Evolutionary conservation across 805 yeast genomes (phyloP), one percentile per base, ranked within the genome.

Genomic region (Sugiyamaella lignohabitans): DNA sequence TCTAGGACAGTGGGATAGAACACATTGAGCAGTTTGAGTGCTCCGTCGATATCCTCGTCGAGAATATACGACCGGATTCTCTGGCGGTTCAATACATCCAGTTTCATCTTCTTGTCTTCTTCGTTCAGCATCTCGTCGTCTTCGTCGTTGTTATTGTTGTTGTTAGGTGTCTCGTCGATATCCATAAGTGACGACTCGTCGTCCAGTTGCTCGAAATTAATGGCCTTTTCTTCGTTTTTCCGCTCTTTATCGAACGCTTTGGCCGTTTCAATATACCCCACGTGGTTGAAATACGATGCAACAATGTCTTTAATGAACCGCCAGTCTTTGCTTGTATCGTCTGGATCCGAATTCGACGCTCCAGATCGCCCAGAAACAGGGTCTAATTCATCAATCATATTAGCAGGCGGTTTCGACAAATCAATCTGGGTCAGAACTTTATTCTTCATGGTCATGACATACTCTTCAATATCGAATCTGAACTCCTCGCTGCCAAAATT

Each of bases 401-500:
- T 19, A 14, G 17, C 19, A 21, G 38, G 42, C 1, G 46, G 43
- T 14, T 45, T 37, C 3, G 48, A 39, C 30, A 30, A 38, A 20
- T 50, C 51, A 2, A 59, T 51, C 18, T 49, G 44, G 5, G 39
- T 32, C 40, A 46, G 44, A 11, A 71, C 58, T 40, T 53, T 57
- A 6, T 57, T 52, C 53, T 79, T 80, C 63, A 73, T 70, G 10
- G 63, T 63, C 21, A 67, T 62, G 34, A 78, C 72, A 59, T 80
- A 79, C 35, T 72, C 70, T 37, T 71, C 68, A 49, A 84, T 79
- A 59, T 84, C 84, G 57, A 75, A 84, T 44, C 69, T 65, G 60
- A 84, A 84, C 43, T 75, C 80, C 20, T 45, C 40, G 14, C 52
- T 52, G 35, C 73, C 72, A 47, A 82, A 79, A 55, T 83, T 82